A percentile compares a stretch with the other conserved stretches of the same genome.
Conservation (phyloP, 179 eudicot genomes). For the Nepenthes alata region DNA sequence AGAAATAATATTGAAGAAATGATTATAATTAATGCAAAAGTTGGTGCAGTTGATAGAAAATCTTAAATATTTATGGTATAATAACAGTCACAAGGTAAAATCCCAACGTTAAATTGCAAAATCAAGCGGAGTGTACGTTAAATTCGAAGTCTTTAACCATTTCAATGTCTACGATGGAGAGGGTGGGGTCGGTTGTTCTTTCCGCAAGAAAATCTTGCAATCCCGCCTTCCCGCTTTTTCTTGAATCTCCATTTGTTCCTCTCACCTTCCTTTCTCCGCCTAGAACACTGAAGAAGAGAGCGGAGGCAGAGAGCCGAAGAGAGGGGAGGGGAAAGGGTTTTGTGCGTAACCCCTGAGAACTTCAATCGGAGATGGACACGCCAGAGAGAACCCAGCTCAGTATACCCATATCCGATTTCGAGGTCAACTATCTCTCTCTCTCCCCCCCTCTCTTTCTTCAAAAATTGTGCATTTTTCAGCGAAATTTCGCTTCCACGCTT, state of each 20-base stretch:
- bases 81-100: no score
- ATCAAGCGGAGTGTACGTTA: no score
- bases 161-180: background rate
- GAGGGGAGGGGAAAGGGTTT: conserved; percentile 4
- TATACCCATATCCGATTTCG: conserved; percentile 46
- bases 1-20: no score
- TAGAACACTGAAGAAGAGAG: conserved; percentile 1
- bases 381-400: conserved; percentile 53
- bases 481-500: background rate
- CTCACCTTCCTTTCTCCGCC: background rate
- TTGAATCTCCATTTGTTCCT: conserved; percentile 11
- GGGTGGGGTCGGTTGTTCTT: conserved; percentile 19
- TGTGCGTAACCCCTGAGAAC: background rate
- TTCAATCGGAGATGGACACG: conserved; percentile 36
- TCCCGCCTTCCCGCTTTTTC: conserved; percentile 62
- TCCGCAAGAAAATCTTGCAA: conserved; percentile 26
- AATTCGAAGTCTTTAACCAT: no score
- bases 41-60: no score
- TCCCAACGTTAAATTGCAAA: no score
- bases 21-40: no score
- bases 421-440: conserved; percentile 26
- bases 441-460: background rate
- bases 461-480: background rate
- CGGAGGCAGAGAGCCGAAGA: background rate
- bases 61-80: no score